Evolutionary conservation across 2,329 filamentous ascomycete genomes (phyloP).

Genomic region (Penicillium sp.): DNA sequence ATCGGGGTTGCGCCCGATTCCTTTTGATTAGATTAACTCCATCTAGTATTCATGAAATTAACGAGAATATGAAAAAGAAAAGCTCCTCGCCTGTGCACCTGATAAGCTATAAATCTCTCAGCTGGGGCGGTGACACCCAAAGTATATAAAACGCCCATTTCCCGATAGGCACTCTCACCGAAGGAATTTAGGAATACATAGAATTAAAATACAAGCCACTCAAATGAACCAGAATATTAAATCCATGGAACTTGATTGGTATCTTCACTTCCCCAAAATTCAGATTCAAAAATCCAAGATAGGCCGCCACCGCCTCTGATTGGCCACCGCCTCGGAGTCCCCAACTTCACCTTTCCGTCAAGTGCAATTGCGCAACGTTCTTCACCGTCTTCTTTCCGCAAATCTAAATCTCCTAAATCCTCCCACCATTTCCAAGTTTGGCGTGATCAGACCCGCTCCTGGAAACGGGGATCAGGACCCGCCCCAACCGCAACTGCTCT

Average conservation of each 20-base stretch:
- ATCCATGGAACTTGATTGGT: background rate
- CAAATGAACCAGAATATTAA: background rate
- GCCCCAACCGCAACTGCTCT: background rate
- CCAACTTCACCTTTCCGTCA: conserved; percentile 1
- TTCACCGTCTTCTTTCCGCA: background rate
- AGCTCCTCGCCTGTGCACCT: background rate
- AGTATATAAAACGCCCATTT: background rate
- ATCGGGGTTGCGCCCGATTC: conserved; percentile 58
- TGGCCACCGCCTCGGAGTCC: conserved; percentile 13
- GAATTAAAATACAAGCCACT: too few relatives aligned
- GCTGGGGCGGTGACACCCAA: background rate
- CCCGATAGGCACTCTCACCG: background rate
- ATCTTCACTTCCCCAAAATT: background rate
- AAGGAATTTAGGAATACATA: background rate
- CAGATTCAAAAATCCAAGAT: background rate
- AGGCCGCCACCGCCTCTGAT: conserved; percentile 13
- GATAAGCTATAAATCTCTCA: background rate
- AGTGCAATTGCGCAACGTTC: background rate
- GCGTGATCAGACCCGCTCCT: background rate
- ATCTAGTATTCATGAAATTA: background rate
- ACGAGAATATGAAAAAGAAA: background rate
- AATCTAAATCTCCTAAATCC: background rate
- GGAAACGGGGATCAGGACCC: background rate
- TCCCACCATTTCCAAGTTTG: background rate
- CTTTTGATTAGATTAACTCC: conserved; percentile 39